These are phyloP conservation scores for Candida chilensis DNA, from an alignment of 805 yeast species.

Conservation along the genomic window DNA sequence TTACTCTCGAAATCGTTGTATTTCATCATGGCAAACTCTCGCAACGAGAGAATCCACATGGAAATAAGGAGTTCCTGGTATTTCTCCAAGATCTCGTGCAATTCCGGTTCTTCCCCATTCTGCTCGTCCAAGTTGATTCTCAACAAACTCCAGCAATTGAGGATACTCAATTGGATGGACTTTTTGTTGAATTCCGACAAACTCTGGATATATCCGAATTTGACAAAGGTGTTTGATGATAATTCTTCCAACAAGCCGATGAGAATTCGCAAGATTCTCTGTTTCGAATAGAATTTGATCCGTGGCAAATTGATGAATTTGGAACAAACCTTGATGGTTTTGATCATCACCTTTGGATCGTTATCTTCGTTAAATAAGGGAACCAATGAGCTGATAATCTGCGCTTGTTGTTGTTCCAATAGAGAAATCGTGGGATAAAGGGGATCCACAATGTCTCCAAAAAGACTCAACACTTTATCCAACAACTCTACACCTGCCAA, in stretches of 20 bases:
- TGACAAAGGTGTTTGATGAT: constrained; percentile 27
- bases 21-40: constrained; percentile 64
- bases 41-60: constrained; percentile 68
- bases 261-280: constrained; percentile 51
- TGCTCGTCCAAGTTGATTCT: constrained; percentile 19
- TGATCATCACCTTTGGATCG: constrained; percentile 63
- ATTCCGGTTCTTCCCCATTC: constrained; percentile 24
- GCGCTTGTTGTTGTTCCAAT: constrained; percentile 91
- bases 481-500: constrained; percentile 59
- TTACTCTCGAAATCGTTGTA: constrained; percentile 36
- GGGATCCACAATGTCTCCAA: constrained; percentile 60
- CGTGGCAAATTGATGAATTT: constrained; percentile 48
- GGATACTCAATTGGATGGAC: constrained; percentile 47
- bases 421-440: constrained; percentile 62
- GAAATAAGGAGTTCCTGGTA: constrained; percentile 58
- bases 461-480: constrained; percentile 50
- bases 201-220: constrained; percentile 46
- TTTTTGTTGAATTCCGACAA: constrained; percentile 35
- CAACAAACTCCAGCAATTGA: constrained; percentile 69
- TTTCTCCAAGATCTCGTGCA: constrained; percentile 41
- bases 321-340: constrained; percentile 72
- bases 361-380: constrained; percentile 78
- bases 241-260: constrained; percentile 58
- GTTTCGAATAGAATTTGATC: constrained; percentile 32
- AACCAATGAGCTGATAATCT: constrained; percentile 78